Base-by-base conservation (phyloP, 352 stramenopile species). In the Phytopythium aichiense region DNA sequence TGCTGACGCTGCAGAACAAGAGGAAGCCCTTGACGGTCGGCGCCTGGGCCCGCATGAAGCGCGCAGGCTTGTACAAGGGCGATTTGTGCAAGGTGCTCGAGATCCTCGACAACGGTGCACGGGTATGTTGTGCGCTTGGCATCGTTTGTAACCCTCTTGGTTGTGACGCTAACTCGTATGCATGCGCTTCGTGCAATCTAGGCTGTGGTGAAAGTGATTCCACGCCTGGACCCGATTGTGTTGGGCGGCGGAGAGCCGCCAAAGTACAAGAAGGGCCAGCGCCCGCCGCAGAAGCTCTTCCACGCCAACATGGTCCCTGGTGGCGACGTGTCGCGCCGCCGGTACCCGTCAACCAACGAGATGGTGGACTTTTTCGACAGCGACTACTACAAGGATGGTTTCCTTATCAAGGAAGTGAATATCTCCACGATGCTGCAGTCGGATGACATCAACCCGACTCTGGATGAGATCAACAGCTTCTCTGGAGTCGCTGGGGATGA, bases 401-500 rank as follows among this genome's bases (percentile, higher is more conserved):
- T 96, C 53, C 63, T 94, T 18, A 77, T 92, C 49, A 96, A 96
- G 65, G 87, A 96, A 68, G 67, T 96, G 28, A 96, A 89, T 65
- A 93, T 94, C 64, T 63, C 78, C 16, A 94, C 84, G 18, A 96
- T 96, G 87, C 57, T 96, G 30, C 77, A 82, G 38, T 87, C 81
- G 13, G 87, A 96, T 38, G 87, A 96, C 43, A 80, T 96, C 31
- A 95, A 92, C 55, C 87, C 87, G 45, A 92, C 69, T 28, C 62
- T 96, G 20, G 87, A 96, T 56, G 87, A 96, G 63, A 94, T 96
- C 68, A 94, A 96, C 72, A 91, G 89, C 38, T 96, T 96, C 58
- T 84, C 79, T 16, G 79, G 71, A 13, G 73, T 80, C 28, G 68
- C 78, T 13, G 84, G 76, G 28, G 80, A 80, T 55, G 84, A 89